phyloP scores from a whole-genome alignment of 106 monocot species.

The Hemerocallis citrina region DNA sequence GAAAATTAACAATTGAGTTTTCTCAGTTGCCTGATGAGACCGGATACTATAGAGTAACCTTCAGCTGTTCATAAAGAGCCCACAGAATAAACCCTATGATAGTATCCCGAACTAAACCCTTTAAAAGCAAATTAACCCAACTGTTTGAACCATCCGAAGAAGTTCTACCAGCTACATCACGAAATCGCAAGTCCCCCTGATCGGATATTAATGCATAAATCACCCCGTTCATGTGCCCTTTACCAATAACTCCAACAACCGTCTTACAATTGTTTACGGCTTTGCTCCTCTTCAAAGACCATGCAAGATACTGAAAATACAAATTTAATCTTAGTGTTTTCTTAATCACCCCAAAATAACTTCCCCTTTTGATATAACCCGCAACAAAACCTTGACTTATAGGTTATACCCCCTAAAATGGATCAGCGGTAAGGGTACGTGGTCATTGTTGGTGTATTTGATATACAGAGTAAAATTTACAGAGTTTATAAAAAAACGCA shows the following conservation, averaged over 20 bases:
- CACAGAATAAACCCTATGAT: conserved; percentile 57
- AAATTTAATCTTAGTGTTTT: too few relatives aligned
- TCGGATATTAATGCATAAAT: conserved; percentile 81
- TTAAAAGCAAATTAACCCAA: conserved; percentile 30
- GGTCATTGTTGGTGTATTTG: too few relatives aligned
- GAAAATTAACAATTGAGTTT: too few relatives aligned
- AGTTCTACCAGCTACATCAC: conserved; percentile 54
- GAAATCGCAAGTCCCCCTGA: conserved; percentile 72
- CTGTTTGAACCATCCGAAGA: conserved; percentile 13
- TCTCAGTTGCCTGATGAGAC: too few relatives aligned
- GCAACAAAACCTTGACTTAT: background rate
- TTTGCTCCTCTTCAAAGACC: conserved; percentile 96
- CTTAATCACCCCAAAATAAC: background rate
- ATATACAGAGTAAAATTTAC: too few relatives aligned
- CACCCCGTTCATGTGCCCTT: conserved; percentile 84
- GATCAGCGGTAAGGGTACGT: too few relatives aligned
- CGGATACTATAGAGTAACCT: background rate
- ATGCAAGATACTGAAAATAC: conserved; percentile 65
- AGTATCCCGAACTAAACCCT: conserved; percentile 60
- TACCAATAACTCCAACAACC: conserved; percentile 77
- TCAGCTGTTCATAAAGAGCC: conserved; percentile 57
- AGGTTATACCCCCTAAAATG: too few relatives aligned
- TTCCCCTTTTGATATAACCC: background rate
- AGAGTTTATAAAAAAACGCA: too few relatives aligned
- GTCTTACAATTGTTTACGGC: conserved; percentile 69